Base-by-base conservation (phyloP, 2,329 filamentous ascomycete genomes). In the Curvularia lunata region DNA sequence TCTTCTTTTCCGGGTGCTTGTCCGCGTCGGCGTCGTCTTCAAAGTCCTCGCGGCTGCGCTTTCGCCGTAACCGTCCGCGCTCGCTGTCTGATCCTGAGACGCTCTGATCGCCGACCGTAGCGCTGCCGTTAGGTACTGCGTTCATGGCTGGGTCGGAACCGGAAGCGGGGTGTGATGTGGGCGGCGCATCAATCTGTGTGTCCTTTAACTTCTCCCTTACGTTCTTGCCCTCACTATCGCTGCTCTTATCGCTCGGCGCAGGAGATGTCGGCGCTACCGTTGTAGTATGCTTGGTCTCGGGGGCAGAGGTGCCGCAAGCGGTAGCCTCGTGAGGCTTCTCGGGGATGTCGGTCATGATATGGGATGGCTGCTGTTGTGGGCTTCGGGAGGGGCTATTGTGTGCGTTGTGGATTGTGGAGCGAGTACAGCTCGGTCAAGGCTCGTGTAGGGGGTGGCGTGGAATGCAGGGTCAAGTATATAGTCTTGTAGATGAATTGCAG, bases 131-230 rank as follows among this genome's bases (percentile, higher is more conserved):
- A 37, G 64, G 51, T 41, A 51, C 65, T 19, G 68, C 67, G 19
- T 63, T 62, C 69, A 72, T 71, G 23, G 54, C 42, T 45, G 65
- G 63, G 41, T 70, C 67, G 10, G 63, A 56, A 34, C 40, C 48
- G 38, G 61, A 53, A 18, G 52, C 52, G 51, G 63, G 54, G 34
- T 72, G 64, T 16, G 66, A 63, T 18, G 61, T 60, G 43, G 64
- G 43, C 43, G 69, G 66, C 51, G 79, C 76, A 38, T 82, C 82
- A 54, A 88, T 86, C n/a, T 83, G 81, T 3, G 86, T 86, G 66
- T 87, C 83, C 73, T 86, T 83, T 52, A 88, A 76, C 74, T 86
- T 85, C 70, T 87, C 83, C 56, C 86, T 79, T 37, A 87, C 83
- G 8, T 84, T 84, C 58, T 81, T 82, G 71, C 87, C 85, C 59